Conservation (phyloP, 2,329 filamentous ascomycete species). For the Pseudophaeomoniella oleicola region DNA sequence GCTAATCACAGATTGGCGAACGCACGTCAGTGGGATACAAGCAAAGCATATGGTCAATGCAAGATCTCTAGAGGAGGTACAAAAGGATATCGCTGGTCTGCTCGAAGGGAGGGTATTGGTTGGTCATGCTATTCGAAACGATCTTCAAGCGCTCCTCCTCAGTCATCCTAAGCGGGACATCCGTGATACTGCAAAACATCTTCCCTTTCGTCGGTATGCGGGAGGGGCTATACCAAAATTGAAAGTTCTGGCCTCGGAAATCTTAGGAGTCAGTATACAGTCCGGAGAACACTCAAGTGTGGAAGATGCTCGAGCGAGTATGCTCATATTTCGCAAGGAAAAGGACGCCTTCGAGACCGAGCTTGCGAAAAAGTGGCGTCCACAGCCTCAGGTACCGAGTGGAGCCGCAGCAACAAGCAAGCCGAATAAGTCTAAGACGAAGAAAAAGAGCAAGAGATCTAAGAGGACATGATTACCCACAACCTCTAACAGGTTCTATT, state of each 20-base stretch:
- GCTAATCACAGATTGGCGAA: constrained; percentile 79
- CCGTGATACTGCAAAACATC: constrained; percentile 69
- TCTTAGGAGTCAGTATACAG: constrained; percentile 46
- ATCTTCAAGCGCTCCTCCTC: constrained; percentile 60
- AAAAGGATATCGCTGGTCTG: constrained; percentile 53
- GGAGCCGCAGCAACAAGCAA: constrained; percentile 17
- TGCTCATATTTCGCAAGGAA: constrained; percentile 72
- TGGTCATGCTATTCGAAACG: constrained; percentile 72
- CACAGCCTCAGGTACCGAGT: constrained; percentile 16
- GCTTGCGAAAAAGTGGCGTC: constrained; percentile 51
- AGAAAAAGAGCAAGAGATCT: constrained; percentile 29
- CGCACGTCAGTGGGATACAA: constrained; percentile 67
- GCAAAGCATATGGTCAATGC: constrained; percentile 57
- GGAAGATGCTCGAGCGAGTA: constrained; percentile 74
- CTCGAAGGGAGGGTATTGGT: constrained; percentile 60
- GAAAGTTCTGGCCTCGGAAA: constrained; percentile 40
- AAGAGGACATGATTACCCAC: constrained; percentile 17
- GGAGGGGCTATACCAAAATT: constrained; percentile 34
- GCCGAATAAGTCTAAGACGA: constrained; percentile 31
- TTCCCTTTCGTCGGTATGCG: constrained; percentile 52
- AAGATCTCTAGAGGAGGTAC: constrained; percentile 61
- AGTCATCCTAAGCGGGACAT: constrained; percentile 64
- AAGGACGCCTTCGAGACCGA: constrained; percentile 79
- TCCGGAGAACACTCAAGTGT: constrained; percentile 46
- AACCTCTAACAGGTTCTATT: too few relatives aligned